Conservation (phyloP, 306 rosid genomes). For the Cucurbita pepo region DNA sequence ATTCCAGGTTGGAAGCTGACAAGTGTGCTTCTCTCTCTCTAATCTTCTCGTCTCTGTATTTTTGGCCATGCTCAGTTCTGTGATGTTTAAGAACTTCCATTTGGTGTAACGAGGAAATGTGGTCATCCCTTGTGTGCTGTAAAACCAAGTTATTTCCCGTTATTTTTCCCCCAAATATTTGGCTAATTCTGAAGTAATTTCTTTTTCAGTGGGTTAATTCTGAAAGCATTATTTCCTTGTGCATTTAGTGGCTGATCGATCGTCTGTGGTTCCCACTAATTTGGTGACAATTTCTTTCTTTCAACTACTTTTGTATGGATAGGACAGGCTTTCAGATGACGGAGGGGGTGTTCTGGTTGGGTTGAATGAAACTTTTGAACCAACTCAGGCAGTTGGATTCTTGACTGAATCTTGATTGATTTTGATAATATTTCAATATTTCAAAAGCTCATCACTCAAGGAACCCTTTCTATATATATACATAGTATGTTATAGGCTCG, state of each 20-base stretch:
- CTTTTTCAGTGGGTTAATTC: background rate
- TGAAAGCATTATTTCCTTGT: background rate
- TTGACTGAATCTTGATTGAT: background rate
- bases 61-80: background rate
- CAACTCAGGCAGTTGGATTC: background rate
- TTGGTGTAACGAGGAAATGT: background rate
- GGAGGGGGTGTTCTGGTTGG: background rate
- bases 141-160: background rate
- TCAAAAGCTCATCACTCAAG: background rate
- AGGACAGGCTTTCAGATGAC: background rate
- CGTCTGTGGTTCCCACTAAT: background rate
- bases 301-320: background rate
- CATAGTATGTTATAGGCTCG: too few relatives aligned
- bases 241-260: background rate
- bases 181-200: background rate
- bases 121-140: background rate
- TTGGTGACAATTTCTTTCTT: slow-evolving; percentile 8
- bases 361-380: background rate
- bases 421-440: background rate
- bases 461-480: background rate
- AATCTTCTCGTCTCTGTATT: background rate
- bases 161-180: background rate
- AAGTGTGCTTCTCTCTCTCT: background rate
- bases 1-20: slow-evolving; percentile 13
- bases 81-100: background rate